Base-by-base conservation (phyloP, 1,139 yeast species). In the Taphrina wiesneri region DNA sequence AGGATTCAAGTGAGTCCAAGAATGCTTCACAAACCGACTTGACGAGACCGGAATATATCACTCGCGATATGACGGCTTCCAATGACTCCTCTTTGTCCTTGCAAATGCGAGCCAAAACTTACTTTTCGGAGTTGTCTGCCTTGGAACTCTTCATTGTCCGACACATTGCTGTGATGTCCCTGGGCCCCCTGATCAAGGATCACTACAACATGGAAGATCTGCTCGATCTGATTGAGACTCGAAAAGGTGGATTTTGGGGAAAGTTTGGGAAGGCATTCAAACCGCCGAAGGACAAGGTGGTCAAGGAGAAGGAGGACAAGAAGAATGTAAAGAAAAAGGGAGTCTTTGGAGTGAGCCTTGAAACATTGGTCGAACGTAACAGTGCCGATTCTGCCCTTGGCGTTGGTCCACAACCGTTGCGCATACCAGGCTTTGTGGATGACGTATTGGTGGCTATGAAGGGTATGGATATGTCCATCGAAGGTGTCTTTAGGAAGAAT, bases 401-500 rank as follows among this genome's bases (percentile, higher is more conserved):
- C 2, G 90, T 89, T 47, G 97, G 97, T 0, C 93, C 96, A 0
- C 77, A 77, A 17, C 61, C 70, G 21, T 81, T 93, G 56, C 82
- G 87, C 51, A 88, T 95, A 53, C 99, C 99, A 0, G 83, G 90
- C 63, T 81, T 95, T 54, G 82, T 95, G 63, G 98, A 93, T 73
- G 98, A 93, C 73, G 80, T 92, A 19, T 84, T 95, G 56, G 84
- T 85, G 59, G 90, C 96, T 0, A 84, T 95, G 79, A 84, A 90
- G 67, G 96, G 89, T 68, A 90, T 90, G 80, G 74, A 72, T 59
- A 87, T 95, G 90, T 89, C 97, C 2, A 93, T 91, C 23, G 99
- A 93, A 77, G 99, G 99, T 67, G 88, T 95, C 9, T 95, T 95
- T 80, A 83, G 99, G 73, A 88, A 92, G 74, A 95, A 95, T 75